Percentiles rank a stretch among this genome's conserved stretches.
Evolutionary conservation across 1,284 basidiomycete species (phyloP).

Genomic region (Singerocomus inundabilis): DNA sequence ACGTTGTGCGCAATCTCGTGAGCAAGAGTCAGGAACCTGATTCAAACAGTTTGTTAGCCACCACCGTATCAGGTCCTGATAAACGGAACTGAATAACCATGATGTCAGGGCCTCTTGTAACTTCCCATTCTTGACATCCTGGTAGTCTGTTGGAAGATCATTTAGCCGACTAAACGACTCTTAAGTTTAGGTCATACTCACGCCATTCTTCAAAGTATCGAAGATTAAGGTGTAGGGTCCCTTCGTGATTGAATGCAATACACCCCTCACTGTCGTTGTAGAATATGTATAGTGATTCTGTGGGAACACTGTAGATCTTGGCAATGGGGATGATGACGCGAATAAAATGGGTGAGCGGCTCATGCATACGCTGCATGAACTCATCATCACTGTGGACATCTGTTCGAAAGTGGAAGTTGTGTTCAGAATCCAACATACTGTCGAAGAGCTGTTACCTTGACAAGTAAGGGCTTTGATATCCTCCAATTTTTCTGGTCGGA

Average conservation of each 20-base stretch:
- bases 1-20: conserved; percentile 90
- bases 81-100: conserved; percentile 45
- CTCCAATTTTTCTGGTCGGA: neutral
- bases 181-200: neutral
- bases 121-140: conserved; percentile 56
- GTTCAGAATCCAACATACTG: neutral
- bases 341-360: neutral
- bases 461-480: neutral
- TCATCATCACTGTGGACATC: neutral
- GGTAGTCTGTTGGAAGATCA: conserved; percentile 53
- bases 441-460: neutral
- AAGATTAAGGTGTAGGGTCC: neutral
- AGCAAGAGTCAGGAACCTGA: conserved; percentile 84
- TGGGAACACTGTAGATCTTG: neutral
- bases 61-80: neutral
- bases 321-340: neutral
- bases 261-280: neutral
- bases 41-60: neutral
- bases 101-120: conserved; percentile 71
- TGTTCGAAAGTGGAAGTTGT: conserved; percentile 27
- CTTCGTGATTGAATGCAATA: neutral
- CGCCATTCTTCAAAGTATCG: neutral
- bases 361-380: neutral
- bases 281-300: neutral
- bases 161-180: conserved; percentile 17